These are phyloP conservation scores for Trichothecium roseum DNA, from an alignment of 2,329 filamentous ascomycete species.

Conservation along the genomic window DNA sequence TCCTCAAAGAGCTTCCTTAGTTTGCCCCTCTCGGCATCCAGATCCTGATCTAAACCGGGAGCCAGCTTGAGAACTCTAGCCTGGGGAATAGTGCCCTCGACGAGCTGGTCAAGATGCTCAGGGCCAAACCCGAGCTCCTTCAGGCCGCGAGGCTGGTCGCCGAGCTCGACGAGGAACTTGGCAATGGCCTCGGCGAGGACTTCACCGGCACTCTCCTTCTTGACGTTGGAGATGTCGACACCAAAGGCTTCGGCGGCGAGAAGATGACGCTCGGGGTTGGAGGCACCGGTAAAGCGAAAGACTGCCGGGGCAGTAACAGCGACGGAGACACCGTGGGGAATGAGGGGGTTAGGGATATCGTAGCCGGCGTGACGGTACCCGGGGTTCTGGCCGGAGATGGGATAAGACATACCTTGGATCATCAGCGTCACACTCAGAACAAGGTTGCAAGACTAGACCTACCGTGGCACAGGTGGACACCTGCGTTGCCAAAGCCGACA, in stretches of 20 bases:
- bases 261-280: conserved; percentile 86
- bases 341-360: conserved; percentile 63
- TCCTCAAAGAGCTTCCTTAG: conserved; percentile 58
- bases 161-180: conserved; percentile 70
- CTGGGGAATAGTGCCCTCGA: conserved; percentile 93
- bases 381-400: conserved; percentile 90
- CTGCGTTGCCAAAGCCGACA: conserved; percentile 94
- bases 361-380: conserved; percentile 86
- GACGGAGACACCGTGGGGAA: conserved; percentile 92
- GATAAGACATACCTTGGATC: conserved; percentile 77
- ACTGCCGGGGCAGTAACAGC: conserved; percentile 89
- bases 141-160: conserved; percentile 82
- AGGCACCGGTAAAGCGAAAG: conserved; percentile 84
- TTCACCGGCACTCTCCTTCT: conserved; percentile 80
- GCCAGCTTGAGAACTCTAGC: conserved; percentile 83
- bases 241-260: conserved; percentile 85
- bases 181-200: conserved; percentile 75
- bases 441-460: conserved; percentile 13
- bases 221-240: conserved; percentile 78
- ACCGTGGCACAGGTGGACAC: conserved; percentile 70
- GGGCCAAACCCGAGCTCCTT: conserved; percentile 71
- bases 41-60: conserved; percentile 63
- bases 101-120: conserved; percentile 68
- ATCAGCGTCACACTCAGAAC: not conserved
- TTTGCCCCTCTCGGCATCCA: conserved; percentile 62